Percentiles rank a stretch among this genome's conserved stretches.
These are phyloP conservation scores for Emmonsia crescens DNA, from an alignment of 2,329 filamentous ascomycete species.

Conservation along the genomic window DNA sequence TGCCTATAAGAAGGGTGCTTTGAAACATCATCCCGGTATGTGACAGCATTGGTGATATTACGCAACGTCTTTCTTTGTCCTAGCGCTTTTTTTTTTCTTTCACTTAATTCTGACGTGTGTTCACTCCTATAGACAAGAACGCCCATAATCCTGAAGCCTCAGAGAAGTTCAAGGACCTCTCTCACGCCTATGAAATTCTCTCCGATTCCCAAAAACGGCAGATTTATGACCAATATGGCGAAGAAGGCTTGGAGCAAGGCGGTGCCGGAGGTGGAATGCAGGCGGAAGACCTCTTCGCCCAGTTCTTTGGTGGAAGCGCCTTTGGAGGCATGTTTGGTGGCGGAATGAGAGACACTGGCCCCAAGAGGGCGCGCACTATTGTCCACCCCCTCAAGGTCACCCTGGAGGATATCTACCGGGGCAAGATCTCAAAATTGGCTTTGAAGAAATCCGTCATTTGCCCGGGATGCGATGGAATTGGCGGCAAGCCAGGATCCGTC, in stretches of 20 bases:
- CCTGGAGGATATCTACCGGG: slow-evolving; percentile 93
- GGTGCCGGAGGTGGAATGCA: slow-evolving; percentile 79
- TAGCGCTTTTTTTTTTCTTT: slow-evolving; percentile 10
- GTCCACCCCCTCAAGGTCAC: slow-evolving; percentile 98
- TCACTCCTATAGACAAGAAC: slow-evolving; percentile 67
- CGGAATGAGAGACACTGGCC: slow-evolving; percentile 68
- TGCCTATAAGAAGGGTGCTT: slow-evolving; percentile 85
- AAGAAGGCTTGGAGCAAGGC: slow-evolving; percentile 83
- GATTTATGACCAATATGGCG: slow-evolving; percentile 94
- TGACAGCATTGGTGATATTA: slow-evolving; percentile 26
- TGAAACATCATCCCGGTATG: slow-evolving; percentile 82
- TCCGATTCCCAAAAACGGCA: slow-evolving; percentile 84
- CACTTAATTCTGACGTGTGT: background rate
- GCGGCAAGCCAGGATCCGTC: slow-evolving; percentile 96
- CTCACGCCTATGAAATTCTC: slow-evolving; percentile 88
- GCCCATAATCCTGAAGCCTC: slow-evolving; percentile 83
- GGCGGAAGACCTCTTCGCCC: slow-evolving; percentile 89
- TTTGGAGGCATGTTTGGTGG: slow-evolving; percentile 69
- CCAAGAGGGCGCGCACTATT: slow-evolving; percentile 87
- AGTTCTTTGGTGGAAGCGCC: slow-evolving; percentile 77
- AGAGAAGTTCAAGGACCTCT: slow-evolving; percentile 97
- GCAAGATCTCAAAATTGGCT: slow-evolving; percentile 94
- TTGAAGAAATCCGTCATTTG: slow-evolving; percentile 97
- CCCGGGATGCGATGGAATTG: slow-evolving; percentile 82
- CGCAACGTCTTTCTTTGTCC: background rate